Conservation (phyloP, 768 basidiomycete genomes). For the Terana coerulea region DNA sequence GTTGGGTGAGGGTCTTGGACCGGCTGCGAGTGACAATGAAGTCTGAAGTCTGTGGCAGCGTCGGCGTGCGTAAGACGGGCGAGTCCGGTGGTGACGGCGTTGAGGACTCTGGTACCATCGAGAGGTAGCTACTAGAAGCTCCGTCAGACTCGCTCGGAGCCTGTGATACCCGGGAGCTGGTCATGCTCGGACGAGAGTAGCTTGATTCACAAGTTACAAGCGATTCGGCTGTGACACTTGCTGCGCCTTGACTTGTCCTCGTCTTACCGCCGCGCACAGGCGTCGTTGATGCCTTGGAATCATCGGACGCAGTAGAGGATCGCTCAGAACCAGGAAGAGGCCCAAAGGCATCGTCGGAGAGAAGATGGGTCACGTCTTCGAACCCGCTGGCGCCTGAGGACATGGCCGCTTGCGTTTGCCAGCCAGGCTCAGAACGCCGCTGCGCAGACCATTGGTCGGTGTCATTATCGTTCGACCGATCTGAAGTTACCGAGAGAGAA, state of each 20-base stretch:
- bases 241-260: slow-evolving; percentile 20
- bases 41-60: slow-evolving; percentile 1
- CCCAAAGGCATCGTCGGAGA: slow-evolving; percentile 17
- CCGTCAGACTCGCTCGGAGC: not conserved
- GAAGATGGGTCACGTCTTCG: slow-evolving; percentile 26
- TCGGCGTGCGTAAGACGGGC: slow-evolving; percentile 12
- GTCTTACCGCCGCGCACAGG: not conserved
- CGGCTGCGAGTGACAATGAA: slow-evolving; percentile 8
- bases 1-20: slow-evolving; percentile 12
- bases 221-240: slow-evolving; percentile 24
- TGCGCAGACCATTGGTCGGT: not conserved
- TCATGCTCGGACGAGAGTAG: slow-evolving; percentile 21
- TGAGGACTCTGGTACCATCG: not conserved
- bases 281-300: not conserved
- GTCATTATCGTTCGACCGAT: not conserved
- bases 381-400: not conserved
- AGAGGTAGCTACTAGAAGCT: not conserved
- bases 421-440: not conserved
- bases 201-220: slow-evolving; percentile 26
- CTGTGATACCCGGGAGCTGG: not conserved
- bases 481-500: not conserved
- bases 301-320: slow-evolving; percentile 3
- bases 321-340: slow-evolving; percentile 3
- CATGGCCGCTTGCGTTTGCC: not conserved
- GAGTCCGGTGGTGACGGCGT: slow-evolving; percentile 11